Conservation (phyloP, 371 early-diverging fungal genomes). For the Zychaea mexicana region DNA sequence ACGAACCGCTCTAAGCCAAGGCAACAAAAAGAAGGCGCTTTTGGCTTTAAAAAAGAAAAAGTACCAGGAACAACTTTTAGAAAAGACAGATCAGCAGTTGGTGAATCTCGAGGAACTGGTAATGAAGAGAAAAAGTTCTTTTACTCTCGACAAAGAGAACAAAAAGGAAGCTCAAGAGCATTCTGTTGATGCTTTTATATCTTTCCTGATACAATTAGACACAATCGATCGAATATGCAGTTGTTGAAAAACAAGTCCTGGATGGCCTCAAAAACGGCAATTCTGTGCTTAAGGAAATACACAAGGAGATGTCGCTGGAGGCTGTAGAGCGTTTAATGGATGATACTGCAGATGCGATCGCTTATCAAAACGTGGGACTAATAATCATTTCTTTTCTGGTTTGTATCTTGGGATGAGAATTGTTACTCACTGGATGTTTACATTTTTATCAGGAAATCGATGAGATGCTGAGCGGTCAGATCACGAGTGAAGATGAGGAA, state of each 20-base stretch:
- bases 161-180: no score
- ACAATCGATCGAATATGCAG: slow-evolving; percentile 86
- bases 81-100: slow-evolving; percentile 85
- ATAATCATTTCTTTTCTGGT: background rate
- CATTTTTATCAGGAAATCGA: slow-evolving; percentile 73
- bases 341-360: slow-evolving; percentile 94
- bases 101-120: slow-evolving; percentile 89
- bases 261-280: slow-evolving; percentile 86
- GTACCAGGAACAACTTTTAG: slow-evolving; percentile 88
- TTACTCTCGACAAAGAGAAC: no score
- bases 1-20: slow-evolving; percentile 59
- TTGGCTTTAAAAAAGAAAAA: slow-evolving; percentile 93
- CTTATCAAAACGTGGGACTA: slow-evolving; percentile 81
- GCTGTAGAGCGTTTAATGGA: slow-evolving; percentile 92
- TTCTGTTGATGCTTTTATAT: background rate
- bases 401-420: background rate
- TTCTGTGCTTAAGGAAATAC: slow-evolving; percentile 82
- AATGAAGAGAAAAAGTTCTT: no score
- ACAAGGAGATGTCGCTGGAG: slow-evolving; percentile 92
- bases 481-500: slow-evolving; percentile 85
- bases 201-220: slow-evolving; percentile 43
- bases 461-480: slow-evolving; percentile 68
- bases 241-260: slow-evolving; percentile 89
- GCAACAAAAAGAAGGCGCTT: slow-evolving; percentile 83
- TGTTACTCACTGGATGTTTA: no score